Base-by-base conservation (phyloP, 2,329 filamentous ascomycete species). In the Didymella pinodella region DNA sequence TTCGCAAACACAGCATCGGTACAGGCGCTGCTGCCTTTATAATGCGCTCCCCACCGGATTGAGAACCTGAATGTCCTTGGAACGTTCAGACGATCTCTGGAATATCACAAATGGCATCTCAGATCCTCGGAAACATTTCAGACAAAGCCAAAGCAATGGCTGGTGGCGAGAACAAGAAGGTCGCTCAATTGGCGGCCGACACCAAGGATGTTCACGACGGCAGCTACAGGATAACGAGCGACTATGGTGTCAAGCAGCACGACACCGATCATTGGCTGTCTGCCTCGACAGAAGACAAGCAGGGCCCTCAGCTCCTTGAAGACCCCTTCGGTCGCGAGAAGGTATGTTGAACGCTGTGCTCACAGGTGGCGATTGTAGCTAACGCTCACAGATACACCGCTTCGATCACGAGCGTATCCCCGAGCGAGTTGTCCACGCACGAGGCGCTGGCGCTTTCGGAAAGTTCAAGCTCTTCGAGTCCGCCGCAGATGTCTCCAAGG, bases 191-290 rank as follows among this genome's bases (percentile, higher is more conserved):
- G 47, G 75, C 81, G 26, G 77, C 78, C 40, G 80, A 88, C 61
- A 89, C 80, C 3, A 84, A 86, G 54, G 83, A 91, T 70, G 82
- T 86, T 2, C 78, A 84, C 44, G 77, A 84, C 56, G 65, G 70
- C 48, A 82, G 86, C 36, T 81, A 83, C 31, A 82, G 85, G 38
- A 86, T 93, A 65, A 94, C 91, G 0, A 89, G 88, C 48, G 92
- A 96, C 70, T 91, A 84, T 78, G 92, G 92, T 22, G 86, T 89
- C 28, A 91, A 89, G 76, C 84, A 92, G 69, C 79, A 81, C 41
- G 89, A 89, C 68, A 88, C 89, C 0, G 92, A 96, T 70, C 84
- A 93, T 72, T 95, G 91, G 91, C 80, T 96, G 53, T 86, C 85
- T 51, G 83, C 89, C 5, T 84, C 80, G 26, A 87, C 79, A 34